Percentiles rank a stretch among this genome's conserved stretches.
Conservation (phyloP, 2,329 filamentous ascomycete genomes). For the Bimuria novae-zelandiae region DNA sequence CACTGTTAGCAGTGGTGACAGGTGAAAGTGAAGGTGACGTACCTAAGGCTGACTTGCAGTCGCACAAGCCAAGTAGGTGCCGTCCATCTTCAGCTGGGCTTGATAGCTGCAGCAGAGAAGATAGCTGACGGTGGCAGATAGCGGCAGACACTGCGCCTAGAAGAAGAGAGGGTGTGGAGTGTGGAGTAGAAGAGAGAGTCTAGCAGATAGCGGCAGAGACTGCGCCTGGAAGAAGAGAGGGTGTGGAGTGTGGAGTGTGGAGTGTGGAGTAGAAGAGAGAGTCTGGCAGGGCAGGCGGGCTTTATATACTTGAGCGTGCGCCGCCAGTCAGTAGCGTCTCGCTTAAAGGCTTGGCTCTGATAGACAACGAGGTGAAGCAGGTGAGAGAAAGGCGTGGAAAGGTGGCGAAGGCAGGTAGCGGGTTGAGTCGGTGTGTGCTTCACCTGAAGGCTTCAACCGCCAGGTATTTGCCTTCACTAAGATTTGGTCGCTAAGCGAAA, state of each 20-base stretch:
- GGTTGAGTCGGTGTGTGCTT: not conserved
- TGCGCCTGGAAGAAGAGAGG: not conserved
- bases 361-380: not conserved
- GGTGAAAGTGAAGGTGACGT: slow-evolving; percentile 3
- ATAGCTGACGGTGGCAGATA: not conserved
- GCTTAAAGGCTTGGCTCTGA: slow-evolving; percentile 1
- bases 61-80: not conserved
- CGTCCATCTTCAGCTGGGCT: not conserved
- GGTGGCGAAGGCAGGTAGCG: not conserved
- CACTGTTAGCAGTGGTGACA: not conserved
- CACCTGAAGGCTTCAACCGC: not conserved
- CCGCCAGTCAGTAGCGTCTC: not conserved
- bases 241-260: not conserved
- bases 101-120: not conserved
- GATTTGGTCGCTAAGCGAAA: not conserved
- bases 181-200: no score
- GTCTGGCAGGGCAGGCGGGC: not conserved
- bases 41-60: slow-evolving; percentile 1
- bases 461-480: not conserved
- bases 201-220: not conserved
- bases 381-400: not conserved
- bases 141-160: no score
- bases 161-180: no score
- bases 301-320: not conserved
- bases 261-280: not conserved